phyloP scores from a whole-genome alignment of 805 yeast genomes.

The Starmerella potacharoeniae region DNA sequence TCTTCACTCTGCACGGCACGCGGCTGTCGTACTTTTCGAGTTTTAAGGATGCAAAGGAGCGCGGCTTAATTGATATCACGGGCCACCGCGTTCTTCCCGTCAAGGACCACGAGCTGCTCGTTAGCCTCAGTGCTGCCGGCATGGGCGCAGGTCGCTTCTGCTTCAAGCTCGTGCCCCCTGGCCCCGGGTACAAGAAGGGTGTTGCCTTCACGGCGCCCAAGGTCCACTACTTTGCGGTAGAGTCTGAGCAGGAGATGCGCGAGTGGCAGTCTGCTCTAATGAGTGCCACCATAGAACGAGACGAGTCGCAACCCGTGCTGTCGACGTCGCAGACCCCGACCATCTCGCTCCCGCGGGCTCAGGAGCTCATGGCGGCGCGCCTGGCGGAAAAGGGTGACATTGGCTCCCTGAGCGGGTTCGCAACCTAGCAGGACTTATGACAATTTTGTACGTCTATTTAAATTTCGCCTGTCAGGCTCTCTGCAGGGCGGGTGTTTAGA shows the following conservation, averaged over 20 bases:
- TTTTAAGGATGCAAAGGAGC: slow-evolving; percentile 68
- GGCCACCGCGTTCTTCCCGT: slow-evolving; percentile 85
- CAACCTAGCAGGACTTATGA: background rate
- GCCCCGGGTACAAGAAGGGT: slow-evolving; percentile 92
- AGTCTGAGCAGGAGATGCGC: slow-evolving; percentile 81
- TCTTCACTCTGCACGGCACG: slow-evolving; percentile 82
- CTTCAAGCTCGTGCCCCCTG: slow-evolving; percentile 90
- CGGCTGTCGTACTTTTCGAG: slow-evolving; percentile 78
- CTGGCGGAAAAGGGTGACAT: slow-evolving; percentile 37
- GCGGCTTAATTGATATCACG: slow-evolving; percentile 90
- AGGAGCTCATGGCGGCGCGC: slow-evolving; percentile 71
- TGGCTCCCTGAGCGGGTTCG: slow-evolving; percentile 13
- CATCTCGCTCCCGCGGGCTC: slow-evolving; percentile 75
- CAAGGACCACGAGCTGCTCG: slow-evolving; percentile 60
- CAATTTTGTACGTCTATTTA: background rate
- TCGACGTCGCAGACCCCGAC: slow-evolving; percentile 95
- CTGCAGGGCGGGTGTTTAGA: background rate
- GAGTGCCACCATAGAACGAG: slow-evolving; percentile 93
- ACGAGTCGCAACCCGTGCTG: slow-evolving; percentile 81
- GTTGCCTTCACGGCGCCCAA: slow-evolving; percentile 93
- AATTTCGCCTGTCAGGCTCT: background rate
- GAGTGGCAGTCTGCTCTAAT: slow-evolving; percentile 89
- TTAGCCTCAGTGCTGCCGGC: slow-evolving; percentile 81
- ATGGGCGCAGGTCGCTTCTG: slow-evolving; percentile 91
- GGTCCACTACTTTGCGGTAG: slow-evolving; percentile 92